phyloP scores from a whole-genome alignment of 2,329 filamentous ascomycete species.

The Fusarium chaquense region DNA sequence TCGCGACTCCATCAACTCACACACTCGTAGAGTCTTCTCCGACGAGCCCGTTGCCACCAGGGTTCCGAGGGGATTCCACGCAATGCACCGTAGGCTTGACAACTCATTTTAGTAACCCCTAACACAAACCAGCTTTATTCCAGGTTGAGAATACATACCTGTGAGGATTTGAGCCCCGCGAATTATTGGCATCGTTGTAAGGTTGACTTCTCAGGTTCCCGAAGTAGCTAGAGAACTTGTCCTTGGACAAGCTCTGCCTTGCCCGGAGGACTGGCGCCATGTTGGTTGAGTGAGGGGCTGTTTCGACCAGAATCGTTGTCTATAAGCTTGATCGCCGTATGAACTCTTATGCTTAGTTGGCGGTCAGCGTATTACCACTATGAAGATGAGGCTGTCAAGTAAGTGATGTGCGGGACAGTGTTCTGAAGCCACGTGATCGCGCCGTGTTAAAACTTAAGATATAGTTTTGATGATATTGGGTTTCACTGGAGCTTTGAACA shows the following conservation, averaged over 20 bases:
- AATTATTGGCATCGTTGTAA: conserved; percentile 72
- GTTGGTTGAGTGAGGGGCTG: conserved; percentile 2
- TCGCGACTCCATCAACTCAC: conserved; percentile 56
- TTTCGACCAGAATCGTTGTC: not conserved
- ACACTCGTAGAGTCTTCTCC: conserved; percentile 79
- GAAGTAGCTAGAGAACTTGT: conserved; percentile 76
- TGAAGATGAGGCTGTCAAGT: not conserved
- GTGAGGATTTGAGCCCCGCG: conserved; percentile 66
- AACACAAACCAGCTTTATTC: not conserved
- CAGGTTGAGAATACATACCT: conserved; percentile 59
- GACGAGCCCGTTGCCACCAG: conserved; percentile 84
- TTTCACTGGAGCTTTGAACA: conserved; percentile 11
- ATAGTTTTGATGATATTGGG: not conserved
- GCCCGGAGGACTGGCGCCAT: conserved; percentile 60
- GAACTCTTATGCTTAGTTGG: conserved; percentile 2
- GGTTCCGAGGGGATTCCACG: conserved; percentile 89
- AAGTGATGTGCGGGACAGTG: not conserved
- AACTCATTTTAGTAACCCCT: conserved; percentile 24
- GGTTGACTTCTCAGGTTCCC: conserved; percentile 75
- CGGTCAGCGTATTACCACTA: not conserved
- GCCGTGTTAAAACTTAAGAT: not conserved
- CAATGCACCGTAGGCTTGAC: conserved; percentile 78
- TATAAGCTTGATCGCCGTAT: not conserved
- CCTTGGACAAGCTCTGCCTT: conserved; percentile 72
- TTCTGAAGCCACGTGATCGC: not conserved